Conservation (phyloP, 2,329 filamentous ascomycete genomes). For the Rhexocercosporidium sp. region DNA sequence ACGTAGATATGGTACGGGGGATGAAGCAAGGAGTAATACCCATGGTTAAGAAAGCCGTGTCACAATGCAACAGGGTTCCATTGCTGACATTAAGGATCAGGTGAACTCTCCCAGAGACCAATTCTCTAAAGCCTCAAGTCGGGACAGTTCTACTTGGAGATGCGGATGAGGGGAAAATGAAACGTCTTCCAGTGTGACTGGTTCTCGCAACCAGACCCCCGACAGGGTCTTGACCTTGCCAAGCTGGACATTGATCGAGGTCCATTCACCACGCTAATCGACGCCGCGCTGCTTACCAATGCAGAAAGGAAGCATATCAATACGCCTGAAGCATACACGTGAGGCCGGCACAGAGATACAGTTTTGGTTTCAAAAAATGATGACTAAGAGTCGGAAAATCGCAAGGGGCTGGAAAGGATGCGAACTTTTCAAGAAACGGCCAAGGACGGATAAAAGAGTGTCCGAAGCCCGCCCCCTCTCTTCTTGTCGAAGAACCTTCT, state of each 20-base stretch:
- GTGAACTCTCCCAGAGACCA: background rate
- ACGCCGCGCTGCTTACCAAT: background rate
- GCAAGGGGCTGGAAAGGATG: too few species aligned
- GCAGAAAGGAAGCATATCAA: too few species aligned
- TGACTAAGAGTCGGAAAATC: too few species aligned
- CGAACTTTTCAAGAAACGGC: too few species aligned
- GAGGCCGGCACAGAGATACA: too few species aligned
- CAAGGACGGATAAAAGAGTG: too few species aligned
- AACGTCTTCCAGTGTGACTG: background rate
- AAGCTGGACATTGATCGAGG: background rate
- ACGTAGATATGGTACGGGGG: background rate
- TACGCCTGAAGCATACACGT: too few species aligned
- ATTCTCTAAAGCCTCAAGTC: background rate
- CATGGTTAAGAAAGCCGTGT: background rate
- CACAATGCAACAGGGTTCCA: background rate
- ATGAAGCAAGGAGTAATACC: background rate
- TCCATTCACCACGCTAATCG: too few species aligned
- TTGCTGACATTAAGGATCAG: background rate
- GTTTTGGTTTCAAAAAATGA: too few species aligned
- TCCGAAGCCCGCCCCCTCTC: too few species aligned
- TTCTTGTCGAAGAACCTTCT: too few species aligned
- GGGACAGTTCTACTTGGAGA: background rate
- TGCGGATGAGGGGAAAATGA: background rate
- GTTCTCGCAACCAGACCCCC: background rate
- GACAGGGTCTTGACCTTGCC: background rate